Conservation (phyloP, 805 yeast genomes). For the Candida caryicola region DNA sequence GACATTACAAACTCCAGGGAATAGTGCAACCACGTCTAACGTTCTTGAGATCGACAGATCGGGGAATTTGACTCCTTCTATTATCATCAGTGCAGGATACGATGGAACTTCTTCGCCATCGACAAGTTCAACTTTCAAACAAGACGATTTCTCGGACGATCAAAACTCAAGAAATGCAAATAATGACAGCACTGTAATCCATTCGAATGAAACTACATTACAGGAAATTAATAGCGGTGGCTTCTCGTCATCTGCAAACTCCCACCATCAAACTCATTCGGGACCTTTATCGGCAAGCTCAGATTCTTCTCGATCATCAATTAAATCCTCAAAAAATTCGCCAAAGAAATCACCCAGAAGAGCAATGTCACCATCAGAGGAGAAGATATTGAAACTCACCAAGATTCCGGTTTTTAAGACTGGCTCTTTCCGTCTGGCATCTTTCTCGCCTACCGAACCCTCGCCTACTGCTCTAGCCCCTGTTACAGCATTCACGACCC, state of each 20-base stretch:
- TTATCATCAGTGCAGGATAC: slow-evolving; percentile 16
- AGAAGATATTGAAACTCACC: slow-evolving; percentile 21
- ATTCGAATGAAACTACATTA: neutral
- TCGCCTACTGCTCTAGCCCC: neutral
- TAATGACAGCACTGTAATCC: slow-evolving; percentile 5
- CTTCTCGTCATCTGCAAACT: neutral
- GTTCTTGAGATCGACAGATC: slow-evolving; percentile 3
- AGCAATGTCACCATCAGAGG: slow-evolving; percentile 22
- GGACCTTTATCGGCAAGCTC: neutral
- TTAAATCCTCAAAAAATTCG: neutral
- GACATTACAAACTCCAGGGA: too few species aligned
- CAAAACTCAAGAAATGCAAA: neutral
- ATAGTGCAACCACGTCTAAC: neutral
- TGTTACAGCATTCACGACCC: neutral
- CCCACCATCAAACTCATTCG: neutral
- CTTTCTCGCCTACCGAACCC: neutral
- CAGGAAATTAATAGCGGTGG: neutral
- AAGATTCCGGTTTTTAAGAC: slow-evolving; percentile 23
- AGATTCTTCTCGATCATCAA: slow-evolving; percentile 3
- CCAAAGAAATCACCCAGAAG: slow-evolving; percentile 15
- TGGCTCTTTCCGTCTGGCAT: neutral
- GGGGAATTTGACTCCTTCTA: slow-evolving; percentile 14
- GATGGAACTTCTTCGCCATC: slow-evolving; percentile 16
- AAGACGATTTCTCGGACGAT: slow-evolving; percentile 10
- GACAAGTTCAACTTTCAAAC: slow-evolving; percentile 17